Conservation (phyloP, 2,329 filamentous ascomycete species). For the Scleromitrula shiraiana region DNA sequence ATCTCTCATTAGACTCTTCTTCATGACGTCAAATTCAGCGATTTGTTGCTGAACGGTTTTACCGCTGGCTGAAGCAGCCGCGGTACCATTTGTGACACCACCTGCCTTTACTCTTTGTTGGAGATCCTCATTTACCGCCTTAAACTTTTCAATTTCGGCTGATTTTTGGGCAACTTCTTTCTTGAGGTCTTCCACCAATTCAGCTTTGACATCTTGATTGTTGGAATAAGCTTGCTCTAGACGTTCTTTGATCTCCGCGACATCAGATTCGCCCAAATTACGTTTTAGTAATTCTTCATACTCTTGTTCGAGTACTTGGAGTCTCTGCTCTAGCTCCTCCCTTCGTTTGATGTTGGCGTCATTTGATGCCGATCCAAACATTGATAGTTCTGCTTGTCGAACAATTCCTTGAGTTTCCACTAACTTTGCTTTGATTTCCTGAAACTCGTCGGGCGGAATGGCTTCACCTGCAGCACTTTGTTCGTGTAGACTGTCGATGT, state of each 20-base stretch:
- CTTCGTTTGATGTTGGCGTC: constrained; percentile 60
- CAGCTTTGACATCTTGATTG: constrained; percentile 64
- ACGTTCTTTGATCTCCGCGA: constrained; percentile 74
- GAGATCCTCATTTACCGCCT: constrained; percentile 70
- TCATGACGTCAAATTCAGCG: constrained; percentile 98
- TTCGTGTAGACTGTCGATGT: constrained; percentile 71
- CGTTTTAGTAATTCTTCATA: constrained; percentile 77
- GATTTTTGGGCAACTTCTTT: constrained; percentile 67
- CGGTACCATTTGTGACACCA: constrained; percentile 50
- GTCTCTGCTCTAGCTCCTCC: constrained; percentile 67
- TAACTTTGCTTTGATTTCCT: constrained; percentile 67
- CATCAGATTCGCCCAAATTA: constrained; percentile 70
- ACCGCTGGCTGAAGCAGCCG: constrained; percentile 56
- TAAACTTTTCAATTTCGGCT: constrained; percentile 75
- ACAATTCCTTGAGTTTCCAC: constrained; percentile 89
- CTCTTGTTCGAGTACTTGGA: constrained; percentile 67
- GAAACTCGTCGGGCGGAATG: constrained; percentile 73
- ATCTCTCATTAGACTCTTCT: constrained; percentile 98
- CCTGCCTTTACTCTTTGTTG: constrained; percentile 65
- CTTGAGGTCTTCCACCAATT: constrained; percentile 70
- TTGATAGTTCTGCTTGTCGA: constrained; percentile 80
- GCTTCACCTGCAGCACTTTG: constrained; percentile 69
- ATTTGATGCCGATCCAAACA: constrained; percentile 61
- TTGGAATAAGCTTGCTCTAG: constrained; percentile 70
- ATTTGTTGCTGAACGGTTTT: constrained; percentile 97